Percentiles rank a stretch among this genome's conserved stretches.
Evolutionary conservation across 2,329 filamentous ascomycete species (phyloP).

Genomic region (Colletotrichum chlorophyti): DNA sequence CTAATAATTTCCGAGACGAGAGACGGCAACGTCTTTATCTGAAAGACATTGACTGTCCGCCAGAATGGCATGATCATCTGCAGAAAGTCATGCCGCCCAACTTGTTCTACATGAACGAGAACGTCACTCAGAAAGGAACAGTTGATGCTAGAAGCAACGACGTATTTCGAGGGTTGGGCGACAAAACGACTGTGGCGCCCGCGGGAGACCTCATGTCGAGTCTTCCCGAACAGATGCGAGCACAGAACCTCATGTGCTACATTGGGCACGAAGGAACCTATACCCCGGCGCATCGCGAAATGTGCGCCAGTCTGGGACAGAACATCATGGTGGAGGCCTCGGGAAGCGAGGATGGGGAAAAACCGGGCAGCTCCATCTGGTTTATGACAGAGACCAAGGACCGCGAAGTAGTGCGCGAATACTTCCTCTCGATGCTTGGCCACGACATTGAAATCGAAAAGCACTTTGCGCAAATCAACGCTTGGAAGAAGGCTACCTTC

Average conservation of each 20-base stretch:
- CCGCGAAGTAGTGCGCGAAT: slow-evolving; percentile 87
- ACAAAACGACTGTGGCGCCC: slow-evolving; percentile 64
- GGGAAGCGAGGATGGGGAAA: slow-evolving; percentile 73
- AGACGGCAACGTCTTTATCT: slow-evolving; percentile 87
- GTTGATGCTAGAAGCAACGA: slow-evolving; percentile 33
- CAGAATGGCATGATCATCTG: slow-evolving; percentile 83
- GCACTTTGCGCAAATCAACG: slow-evolving; percentile 94
- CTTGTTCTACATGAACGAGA: slow-evolving; percentile 92
- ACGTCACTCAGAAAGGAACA: slow-evolving; percentile 57
- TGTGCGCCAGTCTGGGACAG: slow-evolving; percentile 95
- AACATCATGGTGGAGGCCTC: slow-evolving; percentile 99
- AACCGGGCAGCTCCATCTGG: slow-evolving; percentile 91
- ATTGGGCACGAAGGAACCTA: slow-evolving; percentile 97
- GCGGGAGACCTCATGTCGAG: slow-evolving; percentile 96
- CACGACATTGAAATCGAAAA: slow-evolving; percentile 98
- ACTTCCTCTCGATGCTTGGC: slow-evolving; percentile 89
- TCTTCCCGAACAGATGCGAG: slow-evolving; percentile 84
- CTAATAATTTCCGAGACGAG: slow-evolving; percentile 78
- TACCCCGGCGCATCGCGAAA: slow-evolving; percentile 93
- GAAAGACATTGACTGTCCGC: slow-evolving; percentile 95
- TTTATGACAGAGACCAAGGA: slow-evolving; percentile 99
- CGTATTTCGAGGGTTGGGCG: slow-evolving; percentile 53
- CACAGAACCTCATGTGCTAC: slow-evolving; percentile 98
- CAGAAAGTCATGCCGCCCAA: slow-evolving; percentile 78
- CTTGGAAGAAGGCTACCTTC: slow-evolving; percentile 94